These are phyloP conservation scores for Globisporangium emineosum DNA, from an alignment of 352 stramenopile species.

Conservation along the genomic window DNA sequence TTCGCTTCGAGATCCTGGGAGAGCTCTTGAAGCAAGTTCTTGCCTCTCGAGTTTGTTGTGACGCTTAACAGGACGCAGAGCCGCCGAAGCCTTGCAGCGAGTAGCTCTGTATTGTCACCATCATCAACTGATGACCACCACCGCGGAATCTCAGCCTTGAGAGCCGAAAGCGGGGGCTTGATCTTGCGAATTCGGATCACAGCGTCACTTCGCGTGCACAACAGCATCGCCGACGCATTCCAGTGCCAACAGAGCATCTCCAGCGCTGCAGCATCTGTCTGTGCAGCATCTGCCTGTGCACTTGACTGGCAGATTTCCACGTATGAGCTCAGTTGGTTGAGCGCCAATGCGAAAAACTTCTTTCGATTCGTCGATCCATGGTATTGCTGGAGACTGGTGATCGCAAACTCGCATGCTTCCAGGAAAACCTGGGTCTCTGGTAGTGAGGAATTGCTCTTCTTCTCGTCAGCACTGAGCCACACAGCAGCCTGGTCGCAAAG, in stretches of 20 bases:
- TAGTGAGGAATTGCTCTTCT: neutral
- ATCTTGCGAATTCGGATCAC: constrained; percentile 26
- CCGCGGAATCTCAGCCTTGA: constrained; percentile 14
- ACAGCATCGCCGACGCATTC: constrained; percentile 35
- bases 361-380: neutral
- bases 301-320: neutral
- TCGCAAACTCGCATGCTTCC: neutral
- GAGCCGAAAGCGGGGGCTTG: constrained; percentile 10
- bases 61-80: constrained; percentile 37
- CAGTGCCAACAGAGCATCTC: constrained; percentile 66
- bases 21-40: constrained; percentile 14
- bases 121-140: neutral
- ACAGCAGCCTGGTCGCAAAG: constrained; percentile 26
- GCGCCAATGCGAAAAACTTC: constrained; percentile 3
- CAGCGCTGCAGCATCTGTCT: constrained; percentile 12
- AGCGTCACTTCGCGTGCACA: constrained; percentile 45
- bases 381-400: constrained; percentile 23
- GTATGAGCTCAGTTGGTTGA: constrained; percentile 21
- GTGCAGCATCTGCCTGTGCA: neutral
- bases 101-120: neutral
- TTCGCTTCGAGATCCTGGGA: constrained; percentile 19
- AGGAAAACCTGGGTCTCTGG: neutral
- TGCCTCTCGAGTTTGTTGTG: constrained; percentile 4
- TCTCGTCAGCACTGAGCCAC: neutral
- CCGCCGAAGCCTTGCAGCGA: constrained; percentile 33